Percentiles rank a stretch among this genome's conserved stretches.
Evolutionary conservation across 192 early-diverging fungal genomes (phyloP).

Genomic region (Lobosporangium transversale): DNA sequence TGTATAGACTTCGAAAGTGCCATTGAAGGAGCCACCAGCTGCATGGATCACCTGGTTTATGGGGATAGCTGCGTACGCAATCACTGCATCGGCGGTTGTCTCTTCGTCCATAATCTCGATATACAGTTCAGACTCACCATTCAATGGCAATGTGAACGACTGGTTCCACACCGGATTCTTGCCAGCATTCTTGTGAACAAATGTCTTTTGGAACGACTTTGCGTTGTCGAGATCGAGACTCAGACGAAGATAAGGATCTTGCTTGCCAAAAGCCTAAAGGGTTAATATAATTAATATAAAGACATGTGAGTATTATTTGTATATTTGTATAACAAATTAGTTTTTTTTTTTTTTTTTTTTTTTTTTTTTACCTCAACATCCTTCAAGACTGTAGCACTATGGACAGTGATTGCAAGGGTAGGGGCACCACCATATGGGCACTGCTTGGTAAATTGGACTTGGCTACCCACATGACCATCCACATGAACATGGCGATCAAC

Average conservation of each 20-base stretch:
- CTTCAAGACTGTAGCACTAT: slow-evolving; percentile 45
- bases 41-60: slow-evolving; percentile 58
- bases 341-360: too few relatives aligned
- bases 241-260: slow-evolving; percentile 63
- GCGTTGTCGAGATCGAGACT: slow-evolving; percentile 50
- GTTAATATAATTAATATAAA: neutral
- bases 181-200: slow-evolving; percentile 60
- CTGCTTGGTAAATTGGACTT: slow-evolving; percentile 8
- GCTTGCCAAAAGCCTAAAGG: slow-evolving; percentile 55
- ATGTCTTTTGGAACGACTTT: slow-evolving; percentile 61
- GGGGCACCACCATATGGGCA: slow-evolving; percentile 22
- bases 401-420: slow-evolving; percentile 47
- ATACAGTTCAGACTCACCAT: slow-evolving; percentile 54
- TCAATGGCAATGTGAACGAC: slow-evolving; percentile 52
- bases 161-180: slow-evolving; percentile 64
- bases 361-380: slow-evolving; percentile 49
- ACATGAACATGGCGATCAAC: too few relatives aligned
- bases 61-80: slow-evolving; percentile 63
- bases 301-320: neutral
- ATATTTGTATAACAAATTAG: too few relatives aligned
- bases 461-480: neutral
- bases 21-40: slow-evolving; percentile 52
- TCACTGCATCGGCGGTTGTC: slow-evolving; percentile 46
- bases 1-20: slow-evolving; percentile 54
- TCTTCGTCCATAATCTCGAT: slow-evolving; percentile 63